A percentile compares a stretch with the other conserved stretches of the same genome.
Conservation (phyloP, 2,329 filamentous ascomycete genomes). For the Orbilia ellipsospora region DNA sequence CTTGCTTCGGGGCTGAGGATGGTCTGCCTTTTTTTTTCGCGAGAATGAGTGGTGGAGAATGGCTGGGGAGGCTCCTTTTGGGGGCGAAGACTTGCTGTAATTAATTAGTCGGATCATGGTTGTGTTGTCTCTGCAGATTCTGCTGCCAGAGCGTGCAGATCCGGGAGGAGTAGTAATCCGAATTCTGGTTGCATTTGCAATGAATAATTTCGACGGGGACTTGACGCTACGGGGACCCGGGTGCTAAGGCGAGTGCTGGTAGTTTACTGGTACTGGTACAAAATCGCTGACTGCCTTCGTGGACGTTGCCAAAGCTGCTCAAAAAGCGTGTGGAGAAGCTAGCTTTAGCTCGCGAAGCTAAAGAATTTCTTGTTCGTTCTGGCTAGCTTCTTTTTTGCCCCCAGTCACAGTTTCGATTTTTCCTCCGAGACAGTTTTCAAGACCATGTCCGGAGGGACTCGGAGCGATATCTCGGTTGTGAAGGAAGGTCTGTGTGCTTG, state of each 20-base stretch:
- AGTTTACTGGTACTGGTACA: conserved; percentile 26
- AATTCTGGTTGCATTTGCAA: neutral
- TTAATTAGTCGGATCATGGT: conserved; percentile 2
- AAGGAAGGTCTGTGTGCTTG: conserved; percentile 48
- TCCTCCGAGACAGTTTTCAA: neutral
- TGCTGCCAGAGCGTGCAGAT: conserved; percentile 26
- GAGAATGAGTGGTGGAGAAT: no score
- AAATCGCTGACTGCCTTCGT: no score
- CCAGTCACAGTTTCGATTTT: neutral
- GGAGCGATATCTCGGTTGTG: conserved; percentile 46
- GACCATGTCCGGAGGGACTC: conserved; percentile 41
- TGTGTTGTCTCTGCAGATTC: conserved; percentile 53
- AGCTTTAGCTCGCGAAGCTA: conserved; percentile 1
- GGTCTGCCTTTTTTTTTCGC: neutral
- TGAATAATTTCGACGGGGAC: neutral
- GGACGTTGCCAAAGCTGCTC: no score
- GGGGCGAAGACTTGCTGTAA: no score
- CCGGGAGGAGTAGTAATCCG: conserved; percentile 5
- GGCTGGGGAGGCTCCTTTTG: no score
- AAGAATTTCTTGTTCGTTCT: neutral
- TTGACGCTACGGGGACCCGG: neutral
- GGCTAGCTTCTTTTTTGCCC: conserved; percentile 1
- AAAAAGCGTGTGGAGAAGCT: neutral
- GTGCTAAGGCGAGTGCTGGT: neutral
- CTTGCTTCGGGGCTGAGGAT: neutral